Conservation (phyloP, 768 basidiomycete species). For the Auriscalpium vulgare region DNA sequence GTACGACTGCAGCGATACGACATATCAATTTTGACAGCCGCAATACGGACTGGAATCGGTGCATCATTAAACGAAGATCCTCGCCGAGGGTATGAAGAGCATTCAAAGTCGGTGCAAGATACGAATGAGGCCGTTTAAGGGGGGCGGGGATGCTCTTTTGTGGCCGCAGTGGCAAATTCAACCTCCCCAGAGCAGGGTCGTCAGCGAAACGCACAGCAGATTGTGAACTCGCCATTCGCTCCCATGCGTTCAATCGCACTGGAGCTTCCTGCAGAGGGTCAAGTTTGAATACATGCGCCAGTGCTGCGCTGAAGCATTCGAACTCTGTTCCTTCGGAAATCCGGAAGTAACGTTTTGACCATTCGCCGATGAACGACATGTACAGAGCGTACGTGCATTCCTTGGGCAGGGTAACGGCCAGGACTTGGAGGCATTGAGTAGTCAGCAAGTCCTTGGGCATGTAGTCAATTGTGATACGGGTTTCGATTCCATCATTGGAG, state of each 20-base stretch:
- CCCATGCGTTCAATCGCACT: constrained; percentile 33
- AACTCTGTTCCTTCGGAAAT: constrained; percentile 45
- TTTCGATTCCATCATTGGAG: constrained; percentile 42
- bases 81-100: constrained; percentile 78
- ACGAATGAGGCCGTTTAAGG: constrained; percentile 28
- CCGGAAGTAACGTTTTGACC: constrained; percentile 41
- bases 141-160: background rate
- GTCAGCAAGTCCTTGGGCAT: constrained; percentile 50
- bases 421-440: constrained; percentile 47
- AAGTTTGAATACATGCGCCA: constrained; percentile 40
- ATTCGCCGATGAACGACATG: constrained; percentile 43
- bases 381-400: constrained; percentile 52
- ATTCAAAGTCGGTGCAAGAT: constrained; percentile 54
- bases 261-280: background rate
- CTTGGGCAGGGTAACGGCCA: constrained; percentile 53
- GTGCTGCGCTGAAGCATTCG: constrained; percentile 43
- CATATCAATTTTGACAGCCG: constrained; percentile 58
- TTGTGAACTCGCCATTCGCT: constrained; percentile 33
- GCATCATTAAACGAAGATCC: constrained; percentile 50
- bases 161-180: constrained; percentile 29
- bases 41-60: constrained; percentile 47
- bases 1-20: constrained; percentile 49
- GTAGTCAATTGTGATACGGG: constrained; percentile 46
- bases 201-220: constrained; percentile 45
- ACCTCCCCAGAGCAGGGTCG: constrained; percentile 45